Evolutionary conservation across 2,329 filamentous ascomycete genomes (phyloP).

Genomic region (Colletotrichum sublineola): DNA sequence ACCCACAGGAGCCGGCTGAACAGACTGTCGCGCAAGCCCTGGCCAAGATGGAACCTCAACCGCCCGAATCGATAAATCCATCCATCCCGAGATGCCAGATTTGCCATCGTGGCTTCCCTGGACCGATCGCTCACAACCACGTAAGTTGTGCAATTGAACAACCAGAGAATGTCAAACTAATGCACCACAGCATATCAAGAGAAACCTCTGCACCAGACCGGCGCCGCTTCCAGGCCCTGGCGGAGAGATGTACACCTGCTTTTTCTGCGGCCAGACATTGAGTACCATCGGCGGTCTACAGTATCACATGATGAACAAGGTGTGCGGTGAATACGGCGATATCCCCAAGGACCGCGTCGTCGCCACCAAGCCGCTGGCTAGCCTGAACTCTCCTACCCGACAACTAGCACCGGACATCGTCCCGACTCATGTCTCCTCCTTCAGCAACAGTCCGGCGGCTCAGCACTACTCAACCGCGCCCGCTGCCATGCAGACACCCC

Average conservation of each 20-base stretch:
- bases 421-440: neutral
- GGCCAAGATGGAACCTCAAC: neutral
- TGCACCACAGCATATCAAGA: constrained; percentile 51
- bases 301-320: constrained; percentile 60
- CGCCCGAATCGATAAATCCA: constrained; percentile 27
- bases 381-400: constrained; percentile 7
- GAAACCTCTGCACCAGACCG: constrained; percentile 51
- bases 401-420: constrained; percentile 8
- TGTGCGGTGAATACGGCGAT: constrained; percentile 60
- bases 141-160: constrained; percentile 28
- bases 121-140: constrained; percentile 11
- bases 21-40: neutral
- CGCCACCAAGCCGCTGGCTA: neutral
- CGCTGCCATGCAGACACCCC: constrained; percentile 5
- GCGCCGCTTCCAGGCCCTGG: constrained; percentile 21
- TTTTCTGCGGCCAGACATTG: constrained; percentile 62
- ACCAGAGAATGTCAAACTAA: constrained; percentile 3
- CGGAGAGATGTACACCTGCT: constrained; percentile 51
- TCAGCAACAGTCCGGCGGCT: constrained; percentile 15
- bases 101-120: constrained; percentile 43
- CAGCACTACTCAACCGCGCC: neutral
- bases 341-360: constrained; percentile 4
- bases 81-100: constrained; percentile 29
- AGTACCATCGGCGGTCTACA: constrained; percentile 55
- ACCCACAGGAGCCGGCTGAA: fast-evolving